Base-by-base conservation (phyloP, 2,329 filamentous ascomycete species). In the Chalaropsis thielavioides region DNA sequence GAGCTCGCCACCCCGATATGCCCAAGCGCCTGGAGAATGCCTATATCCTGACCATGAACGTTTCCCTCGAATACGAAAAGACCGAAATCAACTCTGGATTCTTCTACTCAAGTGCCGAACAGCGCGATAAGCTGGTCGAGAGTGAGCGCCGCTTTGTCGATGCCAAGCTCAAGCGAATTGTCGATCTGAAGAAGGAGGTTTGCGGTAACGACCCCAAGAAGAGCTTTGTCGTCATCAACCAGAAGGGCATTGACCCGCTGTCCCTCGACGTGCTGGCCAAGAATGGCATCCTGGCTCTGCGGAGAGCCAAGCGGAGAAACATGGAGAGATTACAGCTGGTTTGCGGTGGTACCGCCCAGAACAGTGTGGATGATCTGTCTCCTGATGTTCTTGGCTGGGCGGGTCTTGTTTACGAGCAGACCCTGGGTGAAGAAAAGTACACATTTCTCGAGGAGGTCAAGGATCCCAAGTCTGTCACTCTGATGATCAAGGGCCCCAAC, bases 381-480 rank as follows among this genome's bases (percentile, higher is more conserved):
- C 88, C 91, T 1, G 90, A 95, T 59, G 81, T 92, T 67, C 86
- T 99, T 64, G 94, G 94, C 68, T 99, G 92, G 92, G 94, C 94
- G 63, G 94, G 94, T 64, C 83, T 90, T 61, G 94, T 99, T 66
- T 97, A 99, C 74, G 94, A 99, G 79, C 92, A 99, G 76, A 90
- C 92, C 70, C 82, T 99, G 10, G 94, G 94, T 68, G 94, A 99
- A 80, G 94, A 99, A 81, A 99, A 99, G 80, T 99, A 90, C 79
- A 99, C 94, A 5, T 99, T 99, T 74, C 83, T 99, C 68, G 94
- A 99, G 77, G 94, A 99, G 71, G 94, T 99, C 72, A 97, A 96
- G 81, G 91, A 97, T 68, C 90, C 94, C 68, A 99, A 99, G 80
- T 96, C 92, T 1, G 94, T 99, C 59, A 99, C 94, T 17, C 81